These are phyloP conservation scores for Calamus simplicifolius DNA, from an alignment of 176 grass and related monocot genomes.

Conservation along the genomic window DNA sequence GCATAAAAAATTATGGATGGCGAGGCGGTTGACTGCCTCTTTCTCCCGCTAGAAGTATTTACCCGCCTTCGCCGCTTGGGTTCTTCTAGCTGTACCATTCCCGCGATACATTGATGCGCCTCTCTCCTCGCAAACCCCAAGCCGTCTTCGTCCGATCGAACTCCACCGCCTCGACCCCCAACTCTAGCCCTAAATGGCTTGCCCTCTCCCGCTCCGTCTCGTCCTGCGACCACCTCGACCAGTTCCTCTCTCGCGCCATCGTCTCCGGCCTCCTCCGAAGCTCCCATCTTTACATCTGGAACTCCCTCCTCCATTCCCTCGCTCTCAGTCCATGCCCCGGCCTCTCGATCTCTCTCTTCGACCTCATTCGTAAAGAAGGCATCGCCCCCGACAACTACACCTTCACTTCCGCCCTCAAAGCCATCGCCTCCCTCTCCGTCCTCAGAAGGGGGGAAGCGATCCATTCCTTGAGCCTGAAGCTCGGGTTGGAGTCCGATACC, in stretches of 20 bases:
- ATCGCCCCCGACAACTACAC: slow-evolving; percentile 54
- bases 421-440: slow-evolving; percentile 32
- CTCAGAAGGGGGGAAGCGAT: slow-evolving; percentile 40
- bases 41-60: too few relatives aligned
- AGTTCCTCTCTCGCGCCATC: slow-evolving; percentile 45
- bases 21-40: too few relatives aligned
- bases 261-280: slow-evolving; percentile 37
- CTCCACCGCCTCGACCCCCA: slow-evolving; percentile 2
- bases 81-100: too few relatives aligned
- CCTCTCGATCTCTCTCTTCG: slow-evolving; percentile 47
- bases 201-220: slow-evolving; percentile 28
- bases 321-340: slow-evolving; percentile 40
- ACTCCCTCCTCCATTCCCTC: slow-evolving; percentile 41
- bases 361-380: slow-evolving; percentile 30
- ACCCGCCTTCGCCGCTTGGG: too few relatives aligned
- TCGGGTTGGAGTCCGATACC: slow-evolving; percentile 45
- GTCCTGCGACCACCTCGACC: slow-evolving; percentile 31
- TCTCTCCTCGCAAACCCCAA: slow-evolving; percentile 14
- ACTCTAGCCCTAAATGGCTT: slow-evolving; percentile 8
- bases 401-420: slow-evolving; percentile 54
- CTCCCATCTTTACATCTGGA: slow-evolving; percentile 31
- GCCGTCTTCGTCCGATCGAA: not conserved
- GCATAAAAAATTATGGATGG: too few relatives aligned
- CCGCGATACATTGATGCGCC: not conserved
- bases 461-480: slow-evolving; percentile 62